Evolutionary conservation across 345 rosid species (phyloP).

Genomic region (Eucalyptus pauciflora): DNA sequence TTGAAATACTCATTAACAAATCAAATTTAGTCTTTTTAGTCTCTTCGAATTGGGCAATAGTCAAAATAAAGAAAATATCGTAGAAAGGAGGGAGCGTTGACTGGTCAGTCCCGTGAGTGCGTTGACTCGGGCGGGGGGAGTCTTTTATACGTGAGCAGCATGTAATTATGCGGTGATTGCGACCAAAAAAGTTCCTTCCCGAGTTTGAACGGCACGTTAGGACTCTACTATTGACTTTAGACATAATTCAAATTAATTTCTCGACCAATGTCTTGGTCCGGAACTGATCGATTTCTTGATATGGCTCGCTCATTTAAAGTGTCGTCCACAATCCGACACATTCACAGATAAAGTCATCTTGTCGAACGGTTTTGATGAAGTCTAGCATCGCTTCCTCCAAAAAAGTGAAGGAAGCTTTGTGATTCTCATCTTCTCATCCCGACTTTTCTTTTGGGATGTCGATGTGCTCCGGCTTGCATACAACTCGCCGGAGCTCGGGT

Average conservation of each 20-base stretch:
- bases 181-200: not conserved
- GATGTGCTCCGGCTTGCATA: not conserved
- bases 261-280: not conserved
- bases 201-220: not conserved
- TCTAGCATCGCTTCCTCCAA: not conserved
- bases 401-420: not conserved
- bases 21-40: not conserved
- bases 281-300: not conserved
- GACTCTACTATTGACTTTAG: not conserved
- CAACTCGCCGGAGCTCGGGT: accelerated
- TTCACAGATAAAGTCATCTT: not conserved
- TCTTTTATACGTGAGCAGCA: not conserved
- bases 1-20: not conserved
- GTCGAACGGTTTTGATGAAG: not conserved
- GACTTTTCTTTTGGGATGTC: not conserved
- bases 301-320: not conserved
- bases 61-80: not conserved
- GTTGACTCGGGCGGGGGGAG: not conserved
- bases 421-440: not conserved
- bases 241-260: not conserved
- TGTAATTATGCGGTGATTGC: not conserved
- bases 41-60: not conserved
- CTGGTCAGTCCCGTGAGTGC: not conserved
- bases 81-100: not conserved
- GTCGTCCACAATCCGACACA: not conserved